Base-by-base conservation (phyloP, 2,329 filamentous ascomycete genomes). In the Pyrenophora seminiperda region DNA sequence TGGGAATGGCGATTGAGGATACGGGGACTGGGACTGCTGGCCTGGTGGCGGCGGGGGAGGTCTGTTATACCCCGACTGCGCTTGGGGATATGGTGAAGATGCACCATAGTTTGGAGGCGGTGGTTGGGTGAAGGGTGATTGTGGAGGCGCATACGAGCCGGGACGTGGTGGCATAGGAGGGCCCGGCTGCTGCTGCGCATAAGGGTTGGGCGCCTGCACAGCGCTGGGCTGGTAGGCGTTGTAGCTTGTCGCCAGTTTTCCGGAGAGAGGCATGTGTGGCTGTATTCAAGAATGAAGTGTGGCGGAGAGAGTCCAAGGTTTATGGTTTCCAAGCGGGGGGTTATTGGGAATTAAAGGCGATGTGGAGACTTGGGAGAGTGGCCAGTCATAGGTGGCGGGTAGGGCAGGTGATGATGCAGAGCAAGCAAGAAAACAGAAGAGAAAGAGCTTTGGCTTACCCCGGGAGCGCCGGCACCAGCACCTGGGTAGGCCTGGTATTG, bases 401-500 rank as follows among this genome's bases (percentile, higher is more conserved):
- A 50, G 40, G 54, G 38, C 51, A 59, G 46, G 56, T 48, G 64
- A 68, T 64, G 67, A 68, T 62, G 66, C 61, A 66, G 55, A 64
- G 56, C 48, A 66, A 56, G 62, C 62, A 56, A 65, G 47, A 53
- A 52, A 54, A 50, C 31, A 40, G 59, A 57, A 46, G 56, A 59
- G 33, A 34, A 63, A 53, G 55, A 54, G 54, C 58, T 59, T 64
- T 44, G 41, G 58, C 70, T 73, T 71, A 72, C 71, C 39, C 39
- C 66, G 62, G 62, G 63, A 63, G 66, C 62, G 54, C 65, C 63
- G 62, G 71, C 68, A 62, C 76, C 77, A 66, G 79, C 83, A 56
- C 77, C 77, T 61, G 76, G 77, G 67, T 81, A 84, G 58, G 81
- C 77, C 74, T 84, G 81, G 72, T 84, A 84, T 64, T 77, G 75